Conservation (phyloP, 2,329 filamentous ascomycete genomes). For the Monosporascus sp. region DNA sequence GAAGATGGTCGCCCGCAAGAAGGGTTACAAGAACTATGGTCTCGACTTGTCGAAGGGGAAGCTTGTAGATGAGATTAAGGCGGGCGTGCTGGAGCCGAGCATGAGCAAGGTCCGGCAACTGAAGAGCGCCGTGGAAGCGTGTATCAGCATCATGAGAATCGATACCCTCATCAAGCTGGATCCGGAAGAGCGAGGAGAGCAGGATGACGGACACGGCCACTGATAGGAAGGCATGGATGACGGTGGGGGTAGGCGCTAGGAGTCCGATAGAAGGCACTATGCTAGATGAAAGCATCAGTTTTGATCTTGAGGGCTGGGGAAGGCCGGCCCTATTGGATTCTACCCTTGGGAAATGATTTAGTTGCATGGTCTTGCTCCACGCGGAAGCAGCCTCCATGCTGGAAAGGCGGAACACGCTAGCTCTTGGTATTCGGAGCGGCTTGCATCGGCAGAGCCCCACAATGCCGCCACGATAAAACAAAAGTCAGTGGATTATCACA, state of each 20-base stretch:
- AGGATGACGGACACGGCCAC: constrained; percentile 83
- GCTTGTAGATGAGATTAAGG: constrained; percentile 89
- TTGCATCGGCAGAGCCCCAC: constrained; percentile 13
- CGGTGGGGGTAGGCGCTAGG: constrained; percentile 1
- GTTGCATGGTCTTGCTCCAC: not conserved
- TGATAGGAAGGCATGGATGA: constrained; percentile 35
- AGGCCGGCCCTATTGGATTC: not conserved
- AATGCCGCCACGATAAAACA: not conserved
- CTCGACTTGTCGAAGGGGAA: constrained; percentile 85
- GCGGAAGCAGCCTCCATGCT: not conserved
- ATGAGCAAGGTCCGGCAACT: constrained; percentile 98
- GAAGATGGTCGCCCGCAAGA: constrained; percentile 85
- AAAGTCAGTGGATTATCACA: not conserved
- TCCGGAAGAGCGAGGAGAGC: constrained; percentile 70
- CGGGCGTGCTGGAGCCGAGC: constrained; percentile 90
- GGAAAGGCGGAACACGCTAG: not conserved
- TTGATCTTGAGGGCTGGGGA: not conserved
- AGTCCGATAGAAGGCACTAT: not conserved
- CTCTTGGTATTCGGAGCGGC: constrained; percentile 8
- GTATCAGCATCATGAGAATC: constrained; percentile 98
- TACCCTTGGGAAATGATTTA: not conserved
- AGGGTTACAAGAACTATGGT: constrained; percentile 98
- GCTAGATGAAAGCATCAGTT: not conserved
- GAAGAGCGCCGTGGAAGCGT: constrained; percentile 97
- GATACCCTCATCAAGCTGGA: constrained; percentile 98